Conservation (phyloP, 495 filamentous ascomycete species). For the Tuber melanosporum region DNA sequence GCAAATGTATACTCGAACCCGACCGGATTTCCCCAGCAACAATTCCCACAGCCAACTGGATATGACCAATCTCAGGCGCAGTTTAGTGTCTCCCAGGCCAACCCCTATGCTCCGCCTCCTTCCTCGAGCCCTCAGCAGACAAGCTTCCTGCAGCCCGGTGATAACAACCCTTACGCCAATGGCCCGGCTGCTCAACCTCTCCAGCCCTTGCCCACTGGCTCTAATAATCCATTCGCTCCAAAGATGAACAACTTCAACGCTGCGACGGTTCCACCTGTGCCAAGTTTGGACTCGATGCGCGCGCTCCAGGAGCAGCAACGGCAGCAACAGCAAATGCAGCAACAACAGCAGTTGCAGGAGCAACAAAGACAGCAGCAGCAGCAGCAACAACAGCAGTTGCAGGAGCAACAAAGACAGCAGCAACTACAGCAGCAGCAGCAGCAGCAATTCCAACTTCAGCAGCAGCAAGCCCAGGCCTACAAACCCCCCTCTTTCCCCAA, state of each 20-base stretch:
- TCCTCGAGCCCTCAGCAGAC: constrained; percentile 47
- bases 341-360: constrained; percentile 19
- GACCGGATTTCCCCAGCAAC: constrained; percentile 59
- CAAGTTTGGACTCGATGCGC: constrained; percentile 15
- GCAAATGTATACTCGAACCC: constrained; percentile 75
- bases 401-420: constrained; percentile 32
- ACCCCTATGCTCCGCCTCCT: constrained; percentile 57
- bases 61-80: constrained; percentile 50
- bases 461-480: constrained; percentile 43
- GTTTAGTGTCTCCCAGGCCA: constrained; percentile 59
- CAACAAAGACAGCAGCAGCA: constrained; percentile 32
- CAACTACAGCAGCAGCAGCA: constrained; percentile 26
- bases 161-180: constrained; percentile 75
- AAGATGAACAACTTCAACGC: constrained; percentile 47
- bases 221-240: constrained; percentile 88
- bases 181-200: constrained; percentile 50
- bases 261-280: constrained; percentile 48
- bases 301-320: constrained; percentile 2
- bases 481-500: constrained; percentile 16
- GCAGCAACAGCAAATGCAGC: constrained; percentile 27
- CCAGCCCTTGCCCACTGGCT: constrained; percentile 70
- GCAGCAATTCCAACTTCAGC: constrained; percentile 31
- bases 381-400: constrained; percentile 21
- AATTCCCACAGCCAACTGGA: constrained; percentile 45
- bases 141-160: constrained; percentile 58